These are phyloP conservation scores for Yarrowia alimentaria DNA, from an alignment of 805 yeast species.

Conservation along the genomic window DNA sequence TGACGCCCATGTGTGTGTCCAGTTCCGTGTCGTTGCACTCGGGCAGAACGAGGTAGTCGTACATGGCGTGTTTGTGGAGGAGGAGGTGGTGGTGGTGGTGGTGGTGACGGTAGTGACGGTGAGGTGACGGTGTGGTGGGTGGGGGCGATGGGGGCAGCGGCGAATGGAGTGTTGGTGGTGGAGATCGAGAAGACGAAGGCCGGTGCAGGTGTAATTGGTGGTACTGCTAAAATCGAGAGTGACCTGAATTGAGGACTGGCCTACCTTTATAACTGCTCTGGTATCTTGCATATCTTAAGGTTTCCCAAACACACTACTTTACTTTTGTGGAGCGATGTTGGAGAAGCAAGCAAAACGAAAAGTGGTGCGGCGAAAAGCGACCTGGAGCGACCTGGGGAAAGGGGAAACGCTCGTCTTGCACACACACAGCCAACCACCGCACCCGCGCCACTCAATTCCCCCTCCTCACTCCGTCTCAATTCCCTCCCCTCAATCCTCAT, in stretches of 20 bases:
- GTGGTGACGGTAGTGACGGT: not conserved
- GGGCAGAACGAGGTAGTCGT: conserved; percentile 16
- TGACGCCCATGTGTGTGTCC: too few species aligned
- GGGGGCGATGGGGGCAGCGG: not conserved
- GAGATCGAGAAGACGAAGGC: too few species aligned
- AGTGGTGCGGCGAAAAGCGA: too few species aligned
- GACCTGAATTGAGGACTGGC: not conserved
- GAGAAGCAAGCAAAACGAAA: not conserved
- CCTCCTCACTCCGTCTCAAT: too few species aligned
- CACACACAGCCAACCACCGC: too few species aligned
- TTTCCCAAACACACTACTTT: conserved; percentile 20
- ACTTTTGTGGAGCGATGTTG: conserved; percentile 26
- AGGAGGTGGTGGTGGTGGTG: not conserved
- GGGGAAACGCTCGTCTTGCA: too few species aligned
- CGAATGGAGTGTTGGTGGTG: not conserved
- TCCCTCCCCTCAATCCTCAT: too few species aligned
- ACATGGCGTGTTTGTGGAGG: conserved; percentile 3
- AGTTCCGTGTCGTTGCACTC: not conserved
- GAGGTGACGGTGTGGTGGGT: not conserved
- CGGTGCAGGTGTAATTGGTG: too few species aligned
- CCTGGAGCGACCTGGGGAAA: too few species aligned
- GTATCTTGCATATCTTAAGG: conserved; percentile 22
- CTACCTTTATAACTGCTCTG: conserved; percentile 13
- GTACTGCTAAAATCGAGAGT: too few species aligned
- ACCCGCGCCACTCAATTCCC: too few species aligned